Evolutionary conservation across 768 basidiomycete genomes (phyloP).

Genomic region (Leucocoprinus leucothites): DNA sequence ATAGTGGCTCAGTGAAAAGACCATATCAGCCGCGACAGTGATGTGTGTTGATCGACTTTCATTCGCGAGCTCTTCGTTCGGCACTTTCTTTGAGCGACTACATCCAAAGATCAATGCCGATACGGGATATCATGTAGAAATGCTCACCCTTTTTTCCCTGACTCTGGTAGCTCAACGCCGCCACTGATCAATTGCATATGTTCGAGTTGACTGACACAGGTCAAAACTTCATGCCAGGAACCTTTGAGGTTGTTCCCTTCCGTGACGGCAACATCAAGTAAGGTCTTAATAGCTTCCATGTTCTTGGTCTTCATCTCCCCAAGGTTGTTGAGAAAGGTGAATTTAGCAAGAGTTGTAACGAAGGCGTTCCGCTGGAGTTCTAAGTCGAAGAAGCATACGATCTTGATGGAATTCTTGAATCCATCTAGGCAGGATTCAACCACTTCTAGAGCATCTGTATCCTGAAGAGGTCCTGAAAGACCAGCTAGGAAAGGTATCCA

Average conservation of each 20-base stretch:
- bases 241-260: constrained; percentile 96
- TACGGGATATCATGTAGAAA: constrained; percentile 1
- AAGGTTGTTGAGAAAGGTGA: constrained; percentile 95
- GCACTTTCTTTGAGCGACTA: constrained; percentile 56
- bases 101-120: constrained; percentile 4
- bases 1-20: constrained; percentile 94
- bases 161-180: constrained; percentile 81
- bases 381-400: constrained; percentile 95
- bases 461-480: constrained; percentile 90
- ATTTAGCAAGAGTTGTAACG: constrained; percentile 93
- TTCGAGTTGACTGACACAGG: constrained; percentile 97
- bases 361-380: constrained; percentile 99
- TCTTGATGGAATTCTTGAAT: constrained; percentile 94
- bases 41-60: constrained; percentile 98
- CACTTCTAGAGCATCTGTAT: constrained; percentile 90
- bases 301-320: constrained; percentile 99
- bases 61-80: constrained; percentile 92
- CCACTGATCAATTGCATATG: constrained; percentile 97
- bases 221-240: constrained; percentile 94
- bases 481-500: constrained; percentile 99
- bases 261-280: constrained; percentile 92
- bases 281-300: constrained; percentile 96
- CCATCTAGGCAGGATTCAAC: constrained; percentile 93
- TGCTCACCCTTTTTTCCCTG: constrained; percentile 76
- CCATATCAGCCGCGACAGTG: constrained; percentile 98